Percentiles rank a stretch among this genome's conserved stretches.
Conservation (phyloP, 805 yeast genomes). For the Priceomyces fermenticarens region DNA sequence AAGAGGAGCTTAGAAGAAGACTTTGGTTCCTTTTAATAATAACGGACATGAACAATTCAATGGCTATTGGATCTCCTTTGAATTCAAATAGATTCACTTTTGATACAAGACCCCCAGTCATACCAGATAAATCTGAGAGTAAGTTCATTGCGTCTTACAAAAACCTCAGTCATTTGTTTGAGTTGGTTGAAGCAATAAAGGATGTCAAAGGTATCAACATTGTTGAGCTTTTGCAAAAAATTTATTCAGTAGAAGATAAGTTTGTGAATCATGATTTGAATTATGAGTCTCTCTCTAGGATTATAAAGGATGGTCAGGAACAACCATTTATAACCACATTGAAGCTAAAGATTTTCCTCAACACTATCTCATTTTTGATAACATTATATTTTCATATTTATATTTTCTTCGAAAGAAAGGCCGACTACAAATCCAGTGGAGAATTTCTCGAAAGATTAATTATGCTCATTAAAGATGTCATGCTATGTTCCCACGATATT, state of each 20-base stretch:
- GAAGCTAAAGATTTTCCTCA: conserved; percentile 15
- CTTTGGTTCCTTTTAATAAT: conserved; percentile 50
- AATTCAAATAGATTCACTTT: conserved; percentile 34
- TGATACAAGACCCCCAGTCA: conserved; percentile 49
- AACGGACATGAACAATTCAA: conserved; percentile 40
- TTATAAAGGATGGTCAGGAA: neutral
- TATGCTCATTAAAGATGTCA: neutral
- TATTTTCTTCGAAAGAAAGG: conserved; percentile 32
- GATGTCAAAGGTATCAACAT: conserved; percentile 20
- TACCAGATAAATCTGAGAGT: conserved; percentile 11
- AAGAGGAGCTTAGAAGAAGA: conserved; percentile 47
- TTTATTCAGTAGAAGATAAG: conserved; percentile 16
- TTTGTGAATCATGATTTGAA: conserved; percentile 10
- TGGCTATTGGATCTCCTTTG: conserved; percentile 44
- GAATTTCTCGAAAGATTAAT: conserved; percentile 27
- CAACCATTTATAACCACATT: neutral
- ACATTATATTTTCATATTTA: conserved; percentile 26
- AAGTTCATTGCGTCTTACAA: too few relatives aligned
- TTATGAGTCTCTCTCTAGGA: neutral
- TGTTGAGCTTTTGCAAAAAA: conserved; percentile 11
- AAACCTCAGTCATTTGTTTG: conserved; percentile 4
- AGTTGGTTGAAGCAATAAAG: conserved; percentile 36
- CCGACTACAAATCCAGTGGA: conserved; percentile 25
- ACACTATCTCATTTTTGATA: conserved; percentile 23
- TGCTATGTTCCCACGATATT: neutral